Conservation (phyloP, 2,329 filamentous ascomycete genomes). For the Fusarium nanum region DNA sequence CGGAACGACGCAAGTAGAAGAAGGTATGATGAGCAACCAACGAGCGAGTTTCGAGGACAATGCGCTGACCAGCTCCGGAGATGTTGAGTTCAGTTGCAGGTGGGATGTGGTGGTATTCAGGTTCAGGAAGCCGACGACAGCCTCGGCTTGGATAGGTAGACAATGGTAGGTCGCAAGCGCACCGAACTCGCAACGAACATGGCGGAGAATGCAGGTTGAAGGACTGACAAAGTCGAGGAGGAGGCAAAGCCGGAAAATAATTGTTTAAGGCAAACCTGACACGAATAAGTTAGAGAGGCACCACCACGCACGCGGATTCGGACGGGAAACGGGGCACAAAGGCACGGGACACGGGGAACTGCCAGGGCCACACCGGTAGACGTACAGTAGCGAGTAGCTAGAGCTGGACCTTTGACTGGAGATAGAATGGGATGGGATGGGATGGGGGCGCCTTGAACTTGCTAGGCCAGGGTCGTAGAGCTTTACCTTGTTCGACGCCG, state of each 20-base stretch:
- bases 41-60: slow-evolving; percentile 16
- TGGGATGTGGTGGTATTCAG: slow-evolving; percentile 19
- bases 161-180: slow-evolving; percentile 43
- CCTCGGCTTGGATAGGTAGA: slow-evolving; percentile 38
- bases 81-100: slow-evolving; percentile 14
- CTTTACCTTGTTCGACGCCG: slow-evolving; percentile 38
- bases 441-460: slow-evolving; percentile 35
- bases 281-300: slow-evolving; percentile 31
- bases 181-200: slow-evolving; percentile 45
- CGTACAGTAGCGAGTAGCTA: slow-evolving; percentile 10
- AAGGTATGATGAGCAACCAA: slow-evolving; percentile 14
- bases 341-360: slow-evolving; percentile 38
- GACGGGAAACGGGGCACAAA: slow-evolving; percentile 41
- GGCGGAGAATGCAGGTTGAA: slow-evolving; percentile 34
- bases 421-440: slow-evolving; percentile 41
- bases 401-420: slow-evolving; percentile 26
- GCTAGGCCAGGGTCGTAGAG: slow-evolving; percentile 40
- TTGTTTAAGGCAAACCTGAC: slow-evolving; percentile 35
- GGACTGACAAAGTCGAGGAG: slow-evolving; percentile 18
- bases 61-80: slow-evolving; percentile 20
- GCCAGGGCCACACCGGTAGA: slow-evolving; percentile 37
- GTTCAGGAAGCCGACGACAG: slow-evolving; percentile 38
- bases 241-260: slow-evolving; percentile 32
- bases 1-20: slow-evolving; percentile 13
- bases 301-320: slow-evolving; percentile 35